A percentile compares a stretch with the other conserved stretches of the same genome.
These are phyloP conservation scores for Trametes gibbosa DNA, from an alignment of 768 basidiomycete genomes.

Conservation along the genomic window DNA sequence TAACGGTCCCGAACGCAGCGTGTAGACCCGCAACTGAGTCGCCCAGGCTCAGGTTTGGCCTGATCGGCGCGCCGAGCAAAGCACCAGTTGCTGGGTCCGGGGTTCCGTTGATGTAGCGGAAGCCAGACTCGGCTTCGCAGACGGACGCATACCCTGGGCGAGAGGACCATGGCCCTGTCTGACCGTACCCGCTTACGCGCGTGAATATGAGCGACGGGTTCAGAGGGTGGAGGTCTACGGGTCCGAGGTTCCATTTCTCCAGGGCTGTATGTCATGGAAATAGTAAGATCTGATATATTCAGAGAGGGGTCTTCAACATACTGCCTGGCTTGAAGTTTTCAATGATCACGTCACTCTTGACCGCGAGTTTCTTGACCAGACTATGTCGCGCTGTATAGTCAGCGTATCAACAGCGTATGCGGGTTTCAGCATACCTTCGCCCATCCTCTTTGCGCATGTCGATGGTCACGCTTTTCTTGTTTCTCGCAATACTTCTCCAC, in stretches of 20 bases:
- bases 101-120: conserved; percentile 69
- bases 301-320: conserved; percentile 32
- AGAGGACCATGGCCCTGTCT: conserved; percentile 70
- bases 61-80: conserved; percentile 58
- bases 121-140: conserved; percentile 74
- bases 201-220: conserved; percentile 91
- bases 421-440: conserved; percentile 32
- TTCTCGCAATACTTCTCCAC: conserved; percentile 69
- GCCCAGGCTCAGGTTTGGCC: conserved; percentile 71
- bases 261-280: conserved; percentile 41
- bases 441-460: conserved; percentile 60
- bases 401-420: neutral
- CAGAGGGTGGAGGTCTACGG: conserved; percentile 55
- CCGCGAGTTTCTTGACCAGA: conserved; percentile 57
- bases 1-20: conserved; percentile 70
- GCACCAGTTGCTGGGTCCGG: conserved; percentile 51
- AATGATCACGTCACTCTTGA: conserved; percentile 62
- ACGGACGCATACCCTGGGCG: conserved; percentile 73
- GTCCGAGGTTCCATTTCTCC: conserved; percentile 68
- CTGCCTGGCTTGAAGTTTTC: conserved; percentile 79
- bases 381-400: conserved; percentile 31
- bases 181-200: conserved; percentile 76
- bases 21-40: conserved; percentile 72
- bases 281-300: no score
- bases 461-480: conserved; percentile 73